A percentile compares a stretch with the other conserved stretches of the same genome.
phyloP scores from a whole-genome alignment of 2,329 filamentous ascomycete species.

The Incumbomyces lentus region DNA sequence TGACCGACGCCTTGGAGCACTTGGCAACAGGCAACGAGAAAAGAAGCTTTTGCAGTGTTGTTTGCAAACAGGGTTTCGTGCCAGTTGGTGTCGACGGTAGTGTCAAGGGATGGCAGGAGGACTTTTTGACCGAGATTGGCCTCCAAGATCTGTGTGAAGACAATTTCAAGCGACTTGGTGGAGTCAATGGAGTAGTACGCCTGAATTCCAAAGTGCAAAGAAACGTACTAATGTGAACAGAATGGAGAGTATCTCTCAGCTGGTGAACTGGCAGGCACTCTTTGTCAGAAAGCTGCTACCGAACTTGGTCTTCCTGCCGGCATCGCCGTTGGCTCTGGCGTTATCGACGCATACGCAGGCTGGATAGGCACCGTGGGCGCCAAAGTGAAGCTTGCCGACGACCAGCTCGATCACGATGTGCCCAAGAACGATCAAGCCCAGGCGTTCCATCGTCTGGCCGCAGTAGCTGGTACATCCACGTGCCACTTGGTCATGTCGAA shows the following conservation, averaged over 20 bases:
- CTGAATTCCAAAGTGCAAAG: constrained; percentile 24
- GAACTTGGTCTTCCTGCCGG: constrained; percentile 78
- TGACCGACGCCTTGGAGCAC: constrained; percentile 86
- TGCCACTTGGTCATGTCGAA: constrained; percentile 95
- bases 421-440: constrained; percentile 80
- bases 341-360: constrained; percentile 96
- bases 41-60: constrained; percentile 86
- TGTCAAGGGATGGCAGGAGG: constrained; percentile 95
- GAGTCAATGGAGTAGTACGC: constrained; percentile 88
- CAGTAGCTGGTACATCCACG: constrained; percentile 91
- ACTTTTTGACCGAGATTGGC: constrained; percentile 80
- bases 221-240: constrained; percentile 37
- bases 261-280: constrained; percentile 75
- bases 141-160: constrained; percentile 75
- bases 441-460: constrained; percentile 83
- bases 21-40: constrained; percentile 87
- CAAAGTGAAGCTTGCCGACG: constrained; percentile 66
- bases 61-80: constrained; percentile 95
- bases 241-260: constrained; percentile 86
- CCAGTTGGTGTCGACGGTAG: constrained; percentile 95
- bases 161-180: constrained; percentile 86
- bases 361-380: constrained; percentile 99
- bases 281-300: constrained; percentile 71
- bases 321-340: constrained; percentile 87
- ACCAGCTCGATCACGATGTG: constrained; percentile 55